Base-by-base conservation (phyloP, 2,329 filamentous ascomycete species). In the Cladosporium velox region DNA sequence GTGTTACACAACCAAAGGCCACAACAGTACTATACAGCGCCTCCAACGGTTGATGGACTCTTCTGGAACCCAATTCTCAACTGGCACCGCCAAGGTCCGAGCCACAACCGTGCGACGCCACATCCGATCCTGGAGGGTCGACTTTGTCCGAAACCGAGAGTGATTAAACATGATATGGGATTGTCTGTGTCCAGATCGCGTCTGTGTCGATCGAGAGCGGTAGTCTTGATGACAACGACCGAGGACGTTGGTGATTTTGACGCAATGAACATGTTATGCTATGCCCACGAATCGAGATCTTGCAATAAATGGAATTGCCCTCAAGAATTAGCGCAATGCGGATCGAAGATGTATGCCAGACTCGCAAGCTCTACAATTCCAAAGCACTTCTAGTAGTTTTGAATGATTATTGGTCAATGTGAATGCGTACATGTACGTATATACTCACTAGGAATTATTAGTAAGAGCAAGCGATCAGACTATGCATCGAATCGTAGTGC, bases 61-160 rank as follows among this genome's bases (percentile, higher is more conserved):
- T 55, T 55, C 52, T 55, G 52, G 52, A 55, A 55, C 28, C 34
- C 52, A 55, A 55, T 55, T 34, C 21, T n/a, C 4, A 32, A n/a
- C n/a, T 21, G n/a, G 41, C 41, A 47, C 41, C n/a, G 41, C 41
- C 41, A 47, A 47, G 41, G n/a, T 47, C n/a, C 41, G 41, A 47
- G 41, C 41, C 41, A 24, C 41, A 47, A 47, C 41, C 41, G 41
- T 47, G n/a, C n/a, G 41, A 47, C 41, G 41, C 41, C 41, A 47
- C 41, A 47, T 47, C 41, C n/a, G n/a, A 47, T 21, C 41, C 41
- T 21, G 1, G n/a, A 47, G n/a, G 3, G 8, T 47, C 41, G 41
- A 47, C 41, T 47, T 47, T 47, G n/a, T 47, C 41, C 41, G 41
- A 24, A 41, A 21, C 41, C 41, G 41, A 47, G 41, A 47, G 12